Evolutionary conservation across 306 rosid genomes (phyloP).

Genomic region (Corylus heterophylla): DNA sequence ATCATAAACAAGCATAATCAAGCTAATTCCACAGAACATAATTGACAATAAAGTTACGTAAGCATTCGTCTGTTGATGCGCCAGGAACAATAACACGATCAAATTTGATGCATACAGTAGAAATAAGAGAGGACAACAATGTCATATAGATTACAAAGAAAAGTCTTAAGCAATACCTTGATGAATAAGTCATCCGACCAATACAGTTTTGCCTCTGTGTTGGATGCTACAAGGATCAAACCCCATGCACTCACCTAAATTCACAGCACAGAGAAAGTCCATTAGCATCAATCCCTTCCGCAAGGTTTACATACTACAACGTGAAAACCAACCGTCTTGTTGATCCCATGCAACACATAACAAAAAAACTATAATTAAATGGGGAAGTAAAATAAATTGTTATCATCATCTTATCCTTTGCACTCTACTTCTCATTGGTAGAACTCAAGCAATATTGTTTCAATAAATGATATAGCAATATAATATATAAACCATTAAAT

Average conservation of each 20-base stretch:
- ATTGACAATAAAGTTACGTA: background rate
- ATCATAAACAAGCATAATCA: background rate
- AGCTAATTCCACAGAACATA: background rate
- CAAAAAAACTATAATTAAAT: background rate
- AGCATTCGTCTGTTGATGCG: background rate
- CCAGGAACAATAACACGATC: background rate
- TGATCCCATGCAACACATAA: background rate
- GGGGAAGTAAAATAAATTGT: background rate
- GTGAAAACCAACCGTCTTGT: background rate
- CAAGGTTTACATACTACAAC: background rate
- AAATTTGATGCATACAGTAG: background rate
- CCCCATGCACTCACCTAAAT: constrained; percentile 86
- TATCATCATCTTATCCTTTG: background rate
- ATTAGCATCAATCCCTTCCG: background rate
- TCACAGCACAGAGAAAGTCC: background rate
- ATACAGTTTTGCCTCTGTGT: constrained; percentile 50
- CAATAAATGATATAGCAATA: background rate
- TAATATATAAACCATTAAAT: too few species aligned
- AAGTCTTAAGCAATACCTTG: constrained; percentile 44
- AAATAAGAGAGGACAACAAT: background rate
- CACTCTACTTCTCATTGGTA: background rate
- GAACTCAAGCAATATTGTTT: background rate
- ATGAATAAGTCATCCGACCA: constrained; percentile 70
- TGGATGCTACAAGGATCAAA: constrained; percentile 49
- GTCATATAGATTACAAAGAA: background rate